Conservation (phyloP, 1,284 basidiomycete species). For the Entoloma clypeatum region DNA sequence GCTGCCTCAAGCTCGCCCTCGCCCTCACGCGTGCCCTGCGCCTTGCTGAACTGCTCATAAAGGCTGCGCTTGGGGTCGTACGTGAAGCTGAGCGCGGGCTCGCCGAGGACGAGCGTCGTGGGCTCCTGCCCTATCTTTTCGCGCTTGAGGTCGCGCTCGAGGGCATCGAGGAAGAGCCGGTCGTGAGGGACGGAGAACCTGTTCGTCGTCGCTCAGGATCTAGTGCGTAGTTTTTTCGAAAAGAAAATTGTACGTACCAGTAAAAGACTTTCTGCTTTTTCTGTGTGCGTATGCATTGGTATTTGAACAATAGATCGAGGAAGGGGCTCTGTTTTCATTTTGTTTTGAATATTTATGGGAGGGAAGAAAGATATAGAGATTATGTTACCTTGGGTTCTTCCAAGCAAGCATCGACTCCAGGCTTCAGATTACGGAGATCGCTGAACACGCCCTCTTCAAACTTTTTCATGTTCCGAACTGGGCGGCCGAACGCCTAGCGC, state of each 20-base stretch:
- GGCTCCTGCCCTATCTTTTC: constrained; percentile 86
- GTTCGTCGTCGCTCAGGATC: constrained; percentile 2
- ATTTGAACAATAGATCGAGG: constrained; percentile 89
- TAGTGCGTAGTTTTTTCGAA: constrained; percentile 9
- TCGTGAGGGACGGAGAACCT: constrained; percentile 77
- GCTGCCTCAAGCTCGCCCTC: constrained; percentile 57
- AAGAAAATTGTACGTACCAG: constrained; percentile 53
- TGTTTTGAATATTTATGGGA: neutral
- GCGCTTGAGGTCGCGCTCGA: constrained; percentile 89
- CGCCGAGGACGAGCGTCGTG: constrained; percentile 66
- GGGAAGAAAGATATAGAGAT: constrained; percentile 1
- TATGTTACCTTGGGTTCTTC: constrained; percentile 87
- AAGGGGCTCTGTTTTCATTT: constrained; percentile 66
- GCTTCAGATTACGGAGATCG: constrained; percentile 87
- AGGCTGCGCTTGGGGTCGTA: constrained; percentile 83
- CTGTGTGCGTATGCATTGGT: constrained; percentile 91
- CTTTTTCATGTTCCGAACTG: constrained; percentile 82
- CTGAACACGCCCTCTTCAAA: constrained; percentile 93
- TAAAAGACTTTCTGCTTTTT: constrained; percentile 96
- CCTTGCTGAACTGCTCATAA: constrained; percentile 80
- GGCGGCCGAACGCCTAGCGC: constrained; percentile 81
- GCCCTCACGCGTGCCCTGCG: constrained; percentile 47
- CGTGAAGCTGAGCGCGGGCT: constrained; percentile 78
- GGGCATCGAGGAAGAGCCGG: constrained; percentile 90
- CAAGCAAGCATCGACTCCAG: constrained; percentile 83